Conservation (phyloP, 2,329 filamentous ascomycete species). For the Myriosclerotinia scirpicola region DNA sequence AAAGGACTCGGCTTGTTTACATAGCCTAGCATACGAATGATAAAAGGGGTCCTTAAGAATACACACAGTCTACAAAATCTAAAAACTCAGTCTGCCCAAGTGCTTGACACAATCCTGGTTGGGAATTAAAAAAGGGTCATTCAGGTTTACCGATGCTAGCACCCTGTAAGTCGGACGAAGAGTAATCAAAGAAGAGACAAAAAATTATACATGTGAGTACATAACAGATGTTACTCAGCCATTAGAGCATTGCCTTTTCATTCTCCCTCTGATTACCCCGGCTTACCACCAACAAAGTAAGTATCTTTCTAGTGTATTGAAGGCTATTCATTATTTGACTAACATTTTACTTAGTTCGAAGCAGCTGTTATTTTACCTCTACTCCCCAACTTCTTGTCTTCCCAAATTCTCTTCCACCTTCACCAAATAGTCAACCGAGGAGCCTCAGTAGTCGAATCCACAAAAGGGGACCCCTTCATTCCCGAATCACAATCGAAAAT, state of each 20-base stretch:
- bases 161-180: neutral
- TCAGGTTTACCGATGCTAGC: neutral
- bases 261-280: neutral
- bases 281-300: no score
- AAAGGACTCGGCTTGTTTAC: neutral
- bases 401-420: no score
- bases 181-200: neutral
- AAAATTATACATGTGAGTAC: neutral
- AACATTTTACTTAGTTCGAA: neutral
- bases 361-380: neutral
- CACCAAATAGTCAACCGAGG: no score
- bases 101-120: neutral
- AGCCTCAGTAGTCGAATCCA: fast-evolving
- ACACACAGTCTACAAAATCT: neutral
- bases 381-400: neutral
- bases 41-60: neutral
- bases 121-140: neutral
- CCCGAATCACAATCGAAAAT: neutral
- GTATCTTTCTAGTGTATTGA: no score
- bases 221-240: neutral
- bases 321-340: neutral
- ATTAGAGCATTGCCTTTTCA: neutral
- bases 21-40: neutral
- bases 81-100: neutral
- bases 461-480: neutral